Evolutionary conservation across 345 rosid species (phyloP).

Genomic region (Bruguiera parviflora): DNA sequence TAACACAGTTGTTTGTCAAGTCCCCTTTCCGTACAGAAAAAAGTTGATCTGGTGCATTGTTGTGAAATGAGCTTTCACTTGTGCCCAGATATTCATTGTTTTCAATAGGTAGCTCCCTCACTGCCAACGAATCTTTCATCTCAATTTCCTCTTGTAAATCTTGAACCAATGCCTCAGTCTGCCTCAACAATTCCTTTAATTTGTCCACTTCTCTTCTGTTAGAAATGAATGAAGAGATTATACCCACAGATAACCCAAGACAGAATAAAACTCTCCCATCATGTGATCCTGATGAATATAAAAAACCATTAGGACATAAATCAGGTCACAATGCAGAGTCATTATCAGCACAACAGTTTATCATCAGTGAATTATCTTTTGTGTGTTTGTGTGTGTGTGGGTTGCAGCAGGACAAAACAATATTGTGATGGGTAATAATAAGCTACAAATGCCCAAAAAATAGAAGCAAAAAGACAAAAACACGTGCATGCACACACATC

Average conservation of each 20-base stretch:
- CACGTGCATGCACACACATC: no score
- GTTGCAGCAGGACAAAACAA: no score
- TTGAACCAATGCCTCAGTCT: conserved; percentile 62
- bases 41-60: conserved; percentile 18
- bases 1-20: conserved; percentile 17
- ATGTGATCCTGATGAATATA: conserved; percentile 38
- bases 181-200: conserved; percentile 48
- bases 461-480: no score
- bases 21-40: conserved; percentile 18
- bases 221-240: conserved; percentile 47
- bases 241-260: conserved; percentile 68
- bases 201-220: conserved; percentile 49
- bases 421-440: no score
- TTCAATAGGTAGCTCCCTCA: conserved; percentile 54
- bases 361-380: no score
- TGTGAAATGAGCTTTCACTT: conserved; percentile 25
- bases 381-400: no score
- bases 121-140: conserved; percentile 57
- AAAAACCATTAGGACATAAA: conserved; percentile 19
- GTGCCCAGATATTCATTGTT: conserved; percentile 35
- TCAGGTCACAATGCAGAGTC: background rate
- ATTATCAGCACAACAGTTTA: no score
- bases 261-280: conserved; percentile 47
- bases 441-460: no score
- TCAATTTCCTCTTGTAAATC: conserved; percentile 78